Conservation (phyloP, 495 filamentous ascomycete species). For the Daldinia loculata region DNA sequence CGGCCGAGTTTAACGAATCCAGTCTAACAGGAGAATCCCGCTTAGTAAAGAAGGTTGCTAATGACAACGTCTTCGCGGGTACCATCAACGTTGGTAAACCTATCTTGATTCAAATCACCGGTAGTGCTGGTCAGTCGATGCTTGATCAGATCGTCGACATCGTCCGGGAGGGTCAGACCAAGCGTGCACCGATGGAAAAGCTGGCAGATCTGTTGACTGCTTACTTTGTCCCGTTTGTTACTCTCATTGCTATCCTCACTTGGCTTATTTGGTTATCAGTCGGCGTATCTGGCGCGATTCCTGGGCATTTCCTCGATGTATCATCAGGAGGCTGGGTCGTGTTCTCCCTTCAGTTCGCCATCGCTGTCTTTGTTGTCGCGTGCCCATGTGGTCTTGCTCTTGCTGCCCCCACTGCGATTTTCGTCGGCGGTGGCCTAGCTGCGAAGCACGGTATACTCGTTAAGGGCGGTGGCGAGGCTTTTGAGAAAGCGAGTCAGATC, state of each 20-base stretch:
- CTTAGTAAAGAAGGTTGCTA: slow-evolving; percentile 72
- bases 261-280: slow-evolving; percentile 86
- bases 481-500: slow-evolving; percentile 88
- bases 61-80: slow-evolving; percentile 82
- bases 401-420: slow-evolving; percentile 91
- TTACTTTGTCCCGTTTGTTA: slow-evolving; percentile 90
- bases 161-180: slow-evolving; percentile 90
- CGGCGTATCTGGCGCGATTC: slow-evolving; percentile 72
- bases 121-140: slow-evolving; percentile 81
- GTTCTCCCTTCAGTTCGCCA: slow-evolving; percentile 91
- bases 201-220: slow-evolving; percentile 84
- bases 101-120: slow-evolving; percentile 73
- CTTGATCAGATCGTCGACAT: slow-evolving; percentile 90
- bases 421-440: slow-evolving; percentile 88
- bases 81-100: slow-evolving; percentile 84
- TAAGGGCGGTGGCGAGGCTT: slow-evolving; percentile 95
- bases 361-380: slow-evolving; percentile 93
- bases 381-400: slow-evolving; percentile 94
- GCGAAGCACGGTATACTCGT: slow-evolving; percentile 89
- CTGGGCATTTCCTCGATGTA: slow-evolving; percentile 70
- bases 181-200: slow-evolving; percentile 85
- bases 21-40: slow-evolving; percentile 89
- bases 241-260: slow-evolving; percentile 79
- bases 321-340: slow-evolving; percentile 81
- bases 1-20: slow-evolving; percentile 84